Percentiles rank a stretch among this genome's conserved stretches.
phyloP scores from a whole-genome alignment of 1,139 yeast genomes.

The Candida albicans region DNA sequence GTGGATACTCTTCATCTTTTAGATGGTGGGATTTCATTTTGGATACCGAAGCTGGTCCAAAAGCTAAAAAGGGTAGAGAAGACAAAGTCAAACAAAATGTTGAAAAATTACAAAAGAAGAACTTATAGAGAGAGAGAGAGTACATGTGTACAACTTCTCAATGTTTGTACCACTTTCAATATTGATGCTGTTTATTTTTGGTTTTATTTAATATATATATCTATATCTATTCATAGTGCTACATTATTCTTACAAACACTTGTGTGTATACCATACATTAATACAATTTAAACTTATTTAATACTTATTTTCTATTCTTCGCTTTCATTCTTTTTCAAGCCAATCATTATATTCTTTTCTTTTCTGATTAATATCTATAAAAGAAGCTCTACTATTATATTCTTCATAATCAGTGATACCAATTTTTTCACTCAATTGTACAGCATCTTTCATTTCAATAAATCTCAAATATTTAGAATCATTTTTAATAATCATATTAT shows the following conservation, averaged over 20 bases:
- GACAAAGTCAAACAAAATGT: conserved; percentile 35
- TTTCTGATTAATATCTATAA: conserved; percentile 42
- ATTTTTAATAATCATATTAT: conserved; percentile 16
- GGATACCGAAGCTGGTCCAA: conserved; percentile 80
- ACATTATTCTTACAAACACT: background rate
- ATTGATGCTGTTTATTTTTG: background rate
- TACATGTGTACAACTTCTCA: too few species aligned
- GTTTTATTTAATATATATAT: background rate
- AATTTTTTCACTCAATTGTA: conserved; percentile 40
- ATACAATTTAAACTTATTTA: background rate
- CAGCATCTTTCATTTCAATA: conserved; percentile 50
- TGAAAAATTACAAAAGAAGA: conserved; percentile 22
- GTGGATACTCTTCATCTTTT: conserved; percentile 90
- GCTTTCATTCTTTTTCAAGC: conserved; percentile 25
- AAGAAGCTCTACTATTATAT: conserved; percentile 44
- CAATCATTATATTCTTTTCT: conserved; percentile 44
- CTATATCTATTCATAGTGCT: background rate
- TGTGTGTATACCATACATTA: background rate
- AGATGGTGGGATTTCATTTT: conserved; percentile 89
- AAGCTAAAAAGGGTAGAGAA: conserved; percentile 64
- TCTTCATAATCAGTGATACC: conserved; percentile 48
- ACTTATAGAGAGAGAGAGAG: conserved; percentile 4
- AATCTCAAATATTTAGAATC: conserved; percentile 37
- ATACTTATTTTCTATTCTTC: conserved; percentile 1
- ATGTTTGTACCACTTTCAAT: too few species aligned